A percentile compares a stretch with the other conserved stretches of the same genome.
Evolutionary conservation across 2,329 filamentous ascomycete genomes (phyloP).

Genomic region (Colletotrichum musae): DNA sequence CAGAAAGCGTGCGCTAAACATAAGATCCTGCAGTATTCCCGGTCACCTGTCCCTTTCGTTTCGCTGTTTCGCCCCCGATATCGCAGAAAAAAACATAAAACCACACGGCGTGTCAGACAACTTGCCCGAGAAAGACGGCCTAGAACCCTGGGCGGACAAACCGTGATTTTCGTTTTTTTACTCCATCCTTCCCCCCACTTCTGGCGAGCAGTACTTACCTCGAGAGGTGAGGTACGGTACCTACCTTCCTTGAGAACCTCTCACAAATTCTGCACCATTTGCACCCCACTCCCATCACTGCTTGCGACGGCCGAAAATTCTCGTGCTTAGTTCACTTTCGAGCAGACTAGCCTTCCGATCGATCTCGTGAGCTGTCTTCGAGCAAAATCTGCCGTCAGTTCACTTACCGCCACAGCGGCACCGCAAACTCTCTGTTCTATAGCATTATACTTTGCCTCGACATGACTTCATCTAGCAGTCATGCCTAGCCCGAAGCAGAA

Average conservation of each 20-base stretch:
- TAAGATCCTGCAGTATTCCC: too few species aligned
- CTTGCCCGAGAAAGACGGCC: background rate
- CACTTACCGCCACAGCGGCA: too few species aligned
- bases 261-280: conserved; percentile 7
- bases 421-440: background rate
- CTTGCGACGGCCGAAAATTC: background rate
- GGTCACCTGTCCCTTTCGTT: too few species aligned
- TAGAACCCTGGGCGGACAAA: too few species aligned
- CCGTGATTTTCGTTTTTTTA: background rate
- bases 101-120: too few species aligned
- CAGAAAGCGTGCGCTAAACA: too few species aligned
- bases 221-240: too few species aligned
- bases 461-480: conserved; percentile 27
- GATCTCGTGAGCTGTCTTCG: too few species aligned
- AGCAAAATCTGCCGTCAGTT: too few species aligned
- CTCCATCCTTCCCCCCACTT: conserved; percentile 33
- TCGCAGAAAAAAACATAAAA: too few species aligned
- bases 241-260: background rate
- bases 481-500: conserved; percentile 43
- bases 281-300: conserved; percentile 16
- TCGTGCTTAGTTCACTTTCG: background rate
- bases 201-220: background rate
- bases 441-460: background rate
- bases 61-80: too few species aligned
- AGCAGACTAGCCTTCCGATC: too few species aligned